Evolutionary conservation across 192 early-diverging fungal species (phyloP).

Genomic region (Piromyces finnis): DNA sequence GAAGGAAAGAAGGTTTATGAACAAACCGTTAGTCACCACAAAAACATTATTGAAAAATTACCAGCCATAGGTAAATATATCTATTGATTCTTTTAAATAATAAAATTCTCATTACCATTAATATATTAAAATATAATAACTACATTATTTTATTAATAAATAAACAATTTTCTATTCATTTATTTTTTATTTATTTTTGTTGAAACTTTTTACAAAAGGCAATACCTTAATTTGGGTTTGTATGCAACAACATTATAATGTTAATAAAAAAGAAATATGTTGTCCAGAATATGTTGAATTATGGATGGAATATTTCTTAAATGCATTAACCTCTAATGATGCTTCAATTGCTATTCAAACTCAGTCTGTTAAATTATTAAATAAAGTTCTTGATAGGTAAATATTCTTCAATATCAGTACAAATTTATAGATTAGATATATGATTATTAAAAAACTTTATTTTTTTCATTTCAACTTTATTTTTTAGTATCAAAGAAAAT

Average conservation of each 20-base stretch:
- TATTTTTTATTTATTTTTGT: neutral
- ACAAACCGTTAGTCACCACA: neutral
- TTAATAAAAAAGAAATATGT: neutral
- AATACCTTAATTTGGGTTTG: neutral
- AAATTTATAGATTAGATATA: too few relatives aligned
- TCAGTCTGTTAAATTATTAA: neutral
- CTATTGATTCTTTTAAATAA: too few relatives aligned
- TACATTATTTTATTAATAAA: too few relatives aligned
- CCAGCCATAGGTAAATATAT: neutral
- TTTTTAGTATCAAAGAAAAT: neutral
- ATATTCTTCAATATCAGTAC: too few relatives aligned
- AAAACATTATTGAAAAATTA: neutral
- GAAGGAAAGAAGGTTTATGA: neutral
- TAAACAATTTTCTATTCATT: neutral
- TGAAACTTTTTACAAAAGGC: too few relatives aligned
- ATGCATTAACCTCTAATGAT: neutral
- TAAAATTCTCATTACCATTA: too few relatives aligned
- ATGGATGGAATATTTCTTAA: neutral
- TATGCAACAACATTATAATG: neutral
- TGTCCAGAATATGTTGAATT: neutral
- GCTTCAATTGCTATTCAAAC: neutral
- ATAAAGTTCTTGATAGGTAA: neutral
- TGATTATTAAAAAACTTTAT: too few relatives aligned
- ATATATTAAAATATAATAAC: too few relatives aligned
- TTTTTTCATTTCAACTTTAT: too few relatives aligned